Conservation (phyloP, 2,329 filamentous ascomycete genomes). For the Zarea fungicola region DNA sequence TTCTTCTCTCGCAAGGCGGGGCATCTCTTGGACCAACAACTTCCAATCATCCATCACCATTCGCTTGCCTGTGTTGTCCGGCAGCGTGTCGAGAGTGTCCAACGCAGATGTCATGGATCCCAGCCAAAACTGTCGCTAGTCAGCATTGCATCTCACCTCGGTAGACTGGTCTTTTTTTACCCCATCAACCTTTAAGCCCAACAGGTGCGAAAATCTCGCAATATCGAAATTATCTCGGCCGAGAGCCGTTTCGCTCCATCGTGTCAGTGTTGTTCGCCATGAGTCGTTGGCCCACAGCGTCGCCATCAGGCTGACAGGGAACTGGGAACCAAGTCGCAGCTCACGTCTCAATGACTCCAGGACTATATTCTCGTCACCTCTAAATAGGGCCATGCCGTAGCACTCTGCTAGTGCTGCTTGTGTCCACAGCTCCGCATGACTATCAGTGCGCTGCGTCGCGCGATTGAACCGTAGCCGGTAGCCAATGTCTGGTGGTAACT, state of each 20-base stretch:
- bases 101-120: background rate
- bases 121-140: background rate
- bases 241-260: background rate
- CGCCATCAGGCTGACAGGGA: background rate
- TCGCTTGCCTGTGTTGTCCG: background rate
- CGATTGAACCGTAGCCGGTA: background rate
- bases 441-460: background rate
- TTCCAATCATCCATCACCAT: background rate
- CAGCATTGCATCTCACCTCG: background rate
- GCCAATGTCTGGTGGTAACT: too few species aligned
- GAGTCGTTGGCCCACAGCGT: background rate
- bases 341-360: background rate
- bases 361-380: background rate
- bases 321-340: background rate
- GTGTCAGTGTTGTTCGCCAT: background rate
- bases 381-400: background rate
- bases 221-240: background rate
- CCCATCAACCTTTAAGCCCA: background rate
- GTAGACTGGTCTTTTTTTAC: background rate
- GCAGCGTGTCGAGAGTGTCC: background rate
- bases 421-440: background rate
- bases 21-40: background rate
- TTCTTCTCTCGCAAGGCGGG: background rate
- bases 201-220: background rate
- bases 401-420: background rate